Percentiles rank a stretch among this genome's conserved stretches.
These are phyloP conservation scores for Gigaspora rosea DNA, from an alignment of 192 early-diverging fungal species.

Conservation along the genomic window DNA sequence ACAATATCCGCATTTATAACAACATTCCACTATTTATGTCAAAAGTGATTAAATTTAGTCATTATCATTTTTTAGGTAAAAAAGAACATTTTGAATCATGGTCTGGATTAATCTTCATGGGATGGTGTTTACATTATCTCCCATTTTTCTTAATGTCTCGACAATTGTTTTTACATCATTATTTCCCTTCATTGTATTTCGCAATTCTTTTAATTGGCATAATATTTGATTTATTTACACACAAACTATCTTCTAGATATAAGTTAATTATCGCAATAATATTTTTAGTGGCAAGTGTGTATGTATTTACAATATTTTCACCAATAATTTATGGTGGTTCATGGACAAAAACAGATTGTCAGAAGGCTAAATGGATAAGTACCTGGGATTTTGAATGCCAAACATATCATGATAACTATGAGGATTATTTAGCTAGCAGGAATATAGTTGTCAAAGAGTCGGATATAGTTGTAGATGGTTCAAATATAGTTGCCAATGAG, in stretches of 20 bases:
- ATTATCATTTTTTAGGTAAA: conserved; percentile 32
- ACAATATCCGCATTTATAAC: too few relatives aligned
- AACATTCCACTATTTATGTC: too few relatives aligned
- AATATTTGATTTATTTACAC: conserved; percentile 73
- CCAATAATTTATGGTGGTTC: conserved; percentile 83
- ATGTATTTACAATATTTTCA: conserved; percentile 67
- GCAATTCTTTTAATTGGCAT: conserved; percentile 72
- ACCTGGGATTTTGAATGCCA: conserved; percentile 87
- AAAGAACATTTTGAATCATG: conserved; percentile 57
- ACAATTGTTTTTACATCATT: conserved; percentile 92
- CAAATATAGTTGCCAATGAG: too few relatives aligned
- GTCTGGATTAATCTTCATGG: conserved; percentile 68
- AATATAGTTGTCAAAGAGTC: too few relatives aligned
- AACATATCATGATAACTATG: conserved; percentile 31
- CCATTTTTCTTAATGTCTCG: conserved; percentile 91
- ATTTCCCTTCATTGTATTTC: conserved; percentile 92
- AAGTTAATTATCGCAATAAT: conserved; percentile 54
- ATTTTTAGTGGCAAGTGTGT: conserved; percentile 57
- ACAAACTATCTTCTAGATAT: conserved; percentile 54
- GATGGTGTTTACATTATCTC: conserved; percentile 83
- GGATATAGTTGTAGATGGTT: too few relatives aligned
- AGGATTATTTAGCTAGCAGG: conserved; percentile 14
- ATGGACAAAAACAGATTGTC: conserved; percentile 77
- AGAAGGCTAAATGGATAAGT: conserved; percentile 73
- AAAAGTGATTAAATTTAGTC: too few relatives aligned